A percentile compares a stretch with the other conserved stretches of the same genome.
Evolutionary conservation across 2,329 filamentous ascomycete species (phyloP).

Genomic region (Penicillium sp.): DNA sequence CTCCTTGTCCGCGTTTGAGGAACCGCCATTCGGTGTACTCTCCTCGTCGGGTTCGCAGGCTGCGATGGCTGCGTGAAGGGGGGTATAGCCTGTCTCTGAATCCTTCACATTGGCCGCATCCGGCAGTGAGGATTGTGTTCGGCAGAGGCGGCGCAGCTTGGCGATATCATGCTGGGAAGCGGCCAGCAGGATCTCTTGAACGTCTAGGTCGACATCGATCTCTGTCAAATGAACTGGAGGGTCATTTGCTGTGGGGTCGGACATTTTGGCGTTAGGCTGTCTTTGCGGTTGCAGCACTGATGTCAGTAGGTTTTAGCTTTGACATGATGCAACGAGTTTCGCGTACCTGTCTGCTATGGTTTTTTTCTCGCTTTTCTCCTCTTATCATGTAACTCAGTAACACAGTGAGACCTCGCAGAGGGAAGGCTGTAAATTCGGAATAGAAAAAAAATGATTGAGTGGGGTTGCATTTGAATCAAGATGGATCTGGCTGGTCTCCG

Average conservation of each 20-base stretch:
- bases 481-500: too few relatives aligned
- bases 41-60: conserved; percentile 50
- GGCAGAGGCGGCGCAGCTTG: conserved; percentile 63
- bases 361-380: too few relatives aligned
- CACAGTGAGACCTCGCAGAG: too few relatives aligned
- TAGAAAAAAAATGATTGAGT: too few relatives aligned
- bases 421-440: too few relatives aligned
- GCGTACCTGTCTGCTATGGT: too few relatives aligned
- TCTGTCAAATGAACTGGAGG: conserved; percentile 22
- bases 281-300: neutral
- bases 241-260: conserved; percentile 19
- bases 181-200: conserved; percentile 59
- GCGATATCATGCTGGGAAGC: conserved; percentile 62
- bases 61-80: conserved; percentile 85
- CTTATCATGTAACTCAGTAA: too few relatives aligned
- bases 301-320: too few relatives aligned
- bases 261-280: conserved; percentile 14
- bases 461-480: too few relatives aligned
- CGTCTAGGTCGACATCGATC: conserved; percentile 34
- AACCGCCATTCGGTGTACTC: conserved; percentile 21
- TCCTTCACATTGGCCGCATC: conserved; percentile 72
- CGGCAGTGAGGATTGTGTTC: conserved; percentile 40
- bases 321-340: too few relatives aligned
- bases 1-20: conserved; percentile 23
- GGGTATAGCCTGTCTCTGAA: conserved; percentile 75